A percentile compares a stretch with the other conserved stretches of the same genome.
These are phyloP conservation scores for Epichloe scottii DNA, from an alignment of 2,329 filamentous ascomycete species.

Conservation along the genomic window DNA sequence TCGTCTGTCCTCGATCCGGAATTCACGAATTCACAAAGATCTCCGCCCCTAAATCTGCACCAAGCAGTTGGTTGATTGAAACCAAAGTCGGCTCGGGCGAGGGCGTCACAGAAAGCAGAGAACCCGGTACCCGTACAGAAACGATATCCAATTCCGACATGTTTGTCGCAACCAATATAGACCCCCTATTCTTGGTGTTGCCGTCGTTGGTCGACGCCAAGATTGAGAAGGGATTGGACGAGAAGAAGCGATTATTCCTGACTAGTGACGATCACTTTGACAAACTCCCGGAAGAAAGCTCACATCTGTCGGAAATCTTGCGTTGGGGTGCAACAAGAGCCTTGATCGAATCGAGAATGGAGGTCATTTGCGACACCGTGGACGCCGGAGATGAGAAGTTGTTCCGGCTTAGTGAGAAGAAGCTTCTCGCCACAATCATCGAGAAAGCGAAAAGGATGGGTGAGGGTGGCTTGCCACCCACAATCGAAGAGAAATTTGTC, in stretches of 20 bases:
- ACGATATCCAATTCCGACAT: slow-evolving; percentile 58
- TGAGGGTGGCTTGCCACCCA: slow-evolving; percentile 54
- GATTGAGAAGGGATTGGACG: slow-evolving; percentile 27
- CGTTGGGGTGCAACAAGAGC: slow-evolving; percentile 31
- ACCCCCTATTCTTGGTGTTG: slow-evolving; percentile 73
- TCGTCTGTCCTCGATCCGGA: slow-evolving; percentile 48
- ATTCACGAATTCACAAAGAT: slow-evolving; percentile 54
- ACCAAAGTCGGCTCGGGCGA: slow-evolving; percentile 9
- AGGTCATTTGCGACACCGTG: slow-evolving; percentile 64
- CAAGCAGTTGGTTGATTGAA: slow-evolving; percentile 51
- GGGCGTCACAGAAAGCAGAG: slow-evolving; percentile 10
- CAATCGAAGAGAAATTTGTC: slow-evolving; percentile 79
- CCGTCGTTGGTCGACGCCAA: slow-evolving; percentile 48
- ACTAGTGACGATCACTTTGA: slow-evolving; percentile 63
- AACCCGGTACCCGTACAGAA: slow-evolving; percentile 12
- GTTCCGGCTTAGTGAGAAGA: slow-evolving; percentile 66
- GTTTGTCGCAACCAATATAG: slow-evolving; percentile 73
- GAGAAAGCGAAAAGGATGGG: slow-evolving; percentile 60
- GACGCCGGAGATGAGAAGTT: slow-evolving; percentile 74
- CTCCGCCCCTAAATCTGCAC: slow-evolving; percentile 36
- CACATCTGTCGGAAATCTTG: slow-evolving; percentile 47
- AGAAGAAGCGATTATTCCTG: slow-evolving; percentile 51
- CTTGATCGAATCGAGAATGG: slow-evolving; percentile 53
- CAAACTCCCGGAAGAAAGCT: slow-evolving; percentile 37
- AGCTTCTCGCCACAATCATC: slow-evolving; percentile 53